Conservation (phyloP, 2,329 filamentous ascomycete species). For the Xylariaceae sp. region DNA sequence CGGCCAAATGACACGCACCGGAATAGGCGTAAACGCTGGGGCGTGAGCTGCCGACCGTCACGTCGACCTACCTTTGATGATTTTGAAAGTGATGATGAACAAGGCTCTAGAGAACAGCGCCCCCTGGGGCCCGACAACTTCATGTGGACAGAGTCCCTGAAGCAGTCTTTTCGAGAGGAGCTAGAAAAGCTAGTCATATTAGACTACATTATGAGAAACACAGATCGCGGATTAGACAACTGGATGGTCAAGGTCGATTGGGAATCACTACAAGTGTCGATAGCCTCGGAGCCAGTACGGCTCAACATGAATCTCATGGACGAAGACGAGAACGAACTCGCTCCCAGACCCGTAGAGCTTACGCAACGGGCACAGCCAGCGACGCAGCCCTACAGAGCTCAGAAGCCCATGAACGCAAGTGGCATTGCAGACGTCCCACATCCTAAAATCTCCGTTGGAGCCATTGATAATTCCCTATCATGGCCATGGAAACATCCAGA, state of each 20-base stretch:
- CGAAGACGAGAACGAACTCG: conserved; percentile 43
- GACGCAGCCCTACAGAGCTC: conserved; percentile 64
- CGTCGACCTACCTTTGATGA: conserved; percentile 36
- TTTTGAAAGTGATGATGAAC: conserved; percentile 49
- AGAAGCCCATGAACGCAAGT: conserved; percentile 81
- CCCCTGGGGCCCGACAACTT: conserved; percentile 53
- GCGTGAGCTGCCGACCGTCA: conserved; percentile 70
- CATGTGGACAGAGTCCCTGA: conserved; percentile 80
- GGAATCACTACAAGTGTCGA: conserved; percentile 73
- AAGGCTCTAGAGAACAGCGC: conserved; percentile 32
- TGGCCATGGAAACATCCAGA: conserved; percentile 99
- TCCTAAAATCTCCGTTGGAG: conserved; percentile 71
- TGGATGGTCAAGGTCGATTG: conserved; percentile 99
- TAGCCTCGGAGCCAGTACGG: conserved; percentile 73
- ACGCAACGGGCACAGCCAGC: conserved; percentile 37
- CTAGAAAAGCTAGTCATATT: conserved; percentile 95
- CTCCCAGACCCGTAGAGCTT: conserved; percentile 58
- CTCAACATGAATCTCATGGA: conserved; percentile 56
- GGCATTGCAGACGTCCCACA: conserved; percentile 42
- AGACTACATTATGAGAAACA: conserved; percentile 99
- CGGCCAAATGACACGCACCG: conserved; percentile 61
- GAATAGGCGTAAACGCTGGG: conserved; percentile 68
- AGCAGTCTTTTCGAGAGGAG: conserved; percentile 90
- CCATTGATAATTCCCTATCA: conserved; percentile 95
- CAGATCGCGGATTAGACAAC: conserved; percentile 91